Base-by-base conservation (phyloP, 2,329 filamentous ascomycete genomes). In the Aspergillaceae sp. region DNA sequence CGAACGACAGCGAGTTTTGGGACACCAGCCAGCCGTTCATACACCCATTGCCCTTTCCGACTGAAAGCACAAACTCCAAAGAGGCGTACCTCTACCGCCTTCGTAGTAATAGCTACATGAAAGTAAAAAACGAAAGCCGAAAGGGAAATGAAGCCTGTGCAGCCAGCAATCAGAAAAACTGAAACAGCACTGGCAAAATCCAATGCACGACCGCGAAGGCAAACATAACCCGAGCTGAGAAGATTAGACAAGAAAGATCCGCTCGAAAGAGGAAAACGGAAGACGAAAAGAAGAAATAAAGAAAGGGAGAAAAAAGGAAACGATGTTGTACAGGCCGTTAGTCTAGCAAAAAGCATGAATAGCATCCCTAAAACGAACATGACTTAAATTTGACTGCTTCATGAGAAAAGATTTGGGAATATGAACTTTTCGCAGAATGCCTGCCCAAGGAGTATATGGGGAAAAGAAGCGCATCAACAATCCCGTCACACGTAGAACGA, bases 401-500 rank as follows among this genome's bases (percentile, higher is more conserved):
- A 53, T 62, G 56, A 55, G 47, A 58, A 53, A 57, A 51, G 54
- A 52, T 55, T 49, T 52, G 53, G 57, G 56, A 50, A 61, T 56
- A 59, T 55, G 56, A 64, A 70, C 62, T 70, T 70, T 69, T 69
- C 63, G 65, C 66, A 69, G 57, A 68, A 62, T 62, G 66, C 66
- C 66, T 67, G 63, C 66, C 67, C 66, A 67, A 59, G 59, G 58
- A 60, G 57, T 61, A 66, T 62, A 56, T 57, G 53, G 54, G 49
- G 57, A 59, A 57, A 58, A 53, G 51, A 60, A 57, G 53, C 57
- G 56, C 58, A 62, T 56, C 48, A 61, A 64, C 48, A 60, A 64
- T 62, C 60, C 58, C 61, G 60, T 62, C 63, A 66, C 63, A 66
- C 62, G 58, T 59, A 59, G 47, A 58, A 63, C 46, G 54, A 54